Percentiles rank a stretch among this genome's conserved stretches.
These are phyloP conservation scores for Arthrobotrys sphaeroides DNA, from an alignment of 2,329 filamentous ascomycete species.

Conservation along the genomic window DNA sequence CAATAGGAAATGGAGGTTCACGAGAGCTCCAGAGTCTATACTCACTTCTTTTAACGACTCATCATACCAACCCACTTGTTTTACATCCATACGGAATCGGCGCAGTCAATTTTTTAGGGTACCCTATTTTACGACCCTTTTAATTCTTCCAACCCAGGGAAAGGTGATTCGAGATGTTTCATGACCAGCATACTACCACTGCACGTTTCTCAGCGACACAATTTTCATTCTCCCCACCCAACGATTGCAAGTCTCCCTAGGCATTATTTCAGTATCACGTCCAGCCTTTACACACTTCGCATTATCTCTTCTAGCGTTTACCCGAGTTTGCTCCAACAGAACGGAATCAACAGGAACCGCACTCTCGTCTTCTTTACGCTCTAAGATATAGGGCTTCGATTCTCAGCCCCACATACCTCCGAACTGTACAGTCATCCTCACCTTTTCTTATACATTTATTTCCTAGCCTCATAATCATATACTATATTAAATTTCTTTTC, in stretches of 20 bases:
- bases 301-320: background rate
- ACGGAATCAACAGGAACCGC: background rate
- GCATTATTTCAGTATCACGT: constrained; percentile 39
- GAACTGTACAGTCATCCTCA: constrained; percentile 50
- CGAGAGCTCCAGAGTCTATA: constrained; percentile 98
- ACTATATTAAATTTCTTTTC: constrained; percentile 1
- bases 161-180: constrained; percentile 49
- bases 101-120: constrained; percentile 54
- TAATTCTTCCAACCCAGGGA: constrained; percentile 16
- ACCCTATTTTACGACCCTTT: constrained; percentile 53
- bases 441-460: constrained; percentile 24
- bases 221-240: constrained; percentile 9
- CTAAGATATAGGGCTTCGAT: background rate
- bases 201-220: constrained; percentile 47
- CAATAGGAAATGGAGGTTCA: constrained; percentile 98
- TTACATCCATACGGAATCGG: constrained; percentile 55
- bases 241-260: constrained; percentile 12
- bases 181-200: constrained; percentile 46
- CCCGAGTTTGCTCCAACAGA: background rate
- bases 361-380: background rate
- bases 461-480: constrained; percentile 27
- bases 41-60: constrained; percentile 92
- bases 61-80: constrained; percentile 50
- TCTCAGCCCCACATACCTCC: background rate
- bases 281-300: constrained; percentile 14